Evolutionary conservation across 495 filamentous ascomycete species (phyloP).

Genomic region (Haplographium delicatum): DNA sequence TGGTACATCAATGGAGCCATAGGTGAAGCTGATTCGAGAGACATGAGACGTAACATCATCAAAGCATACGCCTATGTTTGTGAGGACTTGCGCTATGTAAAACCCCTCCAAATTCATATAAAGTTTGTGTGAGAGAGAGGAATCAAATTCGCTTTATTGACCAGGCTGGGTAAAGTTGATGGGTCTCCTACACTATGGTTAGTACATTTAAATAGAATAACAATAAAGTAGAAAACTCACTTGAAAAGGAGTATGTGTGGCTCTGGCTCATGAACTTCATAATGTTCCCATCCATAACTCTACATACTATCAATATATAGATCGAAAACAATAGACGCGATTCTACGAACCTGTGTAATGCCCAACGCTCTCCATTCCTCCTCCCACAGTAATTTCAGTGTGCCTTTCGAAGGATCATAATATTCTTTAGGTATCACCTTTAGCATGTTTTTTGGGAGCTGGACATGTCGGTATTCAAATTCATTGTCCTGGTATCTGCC

Average conservation of each 20-base stretch:
- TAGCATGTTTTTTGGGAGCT: conserved; percentile 95
- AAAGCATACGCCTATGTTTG: conserved; percentile 14
- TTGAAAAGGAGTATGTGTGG: conserved; percentile 98
- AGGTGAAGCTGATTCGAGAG: conserved; percentile 15
- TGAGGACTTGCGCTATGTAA: conserved; percentile 12
- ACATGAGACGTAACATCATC: conserved; percentile 27
- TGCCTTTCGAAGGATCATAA: conserved; percentile 84
- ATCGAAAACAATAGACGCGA: not conserved
- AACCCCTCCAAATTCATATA: conserved; percentile 20
- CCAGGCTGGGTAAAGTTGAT: conserved; percentile 76
- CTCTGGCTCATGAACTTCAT: conserved; percentile 97
- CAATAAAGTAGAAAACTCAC: conserved; percentile 57
- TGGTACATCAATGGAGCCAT: conserved; percentile 19
- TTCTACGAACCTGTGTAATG: conserved; percentile 75
- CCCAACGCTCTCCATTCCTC: conserved; percentile 96
- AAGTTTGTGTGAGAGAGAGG: not conserved
- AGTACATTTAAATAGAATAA: too few species aligned
- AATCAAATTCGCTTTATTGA: conserved; percentile 29
- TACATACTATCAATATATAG: conserved; percentile 31
- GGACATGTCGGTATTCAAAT: conserved; percentile 92
- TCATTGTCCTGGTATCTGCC: conserved; percentile 79
- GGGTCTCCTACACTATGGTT: conserved; percentile 65
- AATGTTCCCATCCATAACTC: conserved; percentile 98
- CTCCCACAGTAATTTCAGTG: conserved; percentile 94
- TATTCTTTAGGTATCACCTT: conserved; percentile 96